Percentiles rank a stretch among this genome's conserved stretches.
These are phyloP conservation scores for Dendrobium catenatum DNA, from an alignment of 106 monocot species.

Conservation along the genomic window DNA sequence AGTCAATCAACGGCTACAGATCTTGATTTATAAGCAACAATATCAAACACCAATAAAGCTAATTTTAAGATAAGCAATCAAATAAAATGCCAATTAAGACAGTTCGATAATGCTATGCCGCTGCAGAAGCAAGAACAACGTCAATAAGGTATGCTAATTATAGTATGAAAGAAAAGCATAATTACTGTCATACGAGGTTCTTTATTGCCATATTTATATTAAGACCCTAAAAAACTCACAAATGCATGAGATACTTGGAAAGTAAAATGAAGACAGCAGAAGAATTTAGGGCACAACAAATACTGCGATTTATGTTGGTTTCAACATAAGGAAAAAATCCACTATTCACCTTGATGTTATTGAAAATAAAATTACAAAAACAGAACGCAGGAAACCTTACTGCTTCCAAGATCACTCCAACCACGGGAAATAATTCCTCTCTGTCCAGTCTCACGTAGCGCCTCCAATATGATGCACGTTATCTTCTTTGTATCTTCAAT, in stretches of 20 bases:
- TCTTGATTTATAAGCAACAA: not conserved
- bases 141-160: not conserved
- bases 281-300: not conserved
- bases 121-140: not conserved
- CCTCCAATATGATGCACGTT: slow-evolving; percentile 58
- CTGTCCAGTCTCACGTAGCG: slow-evolving; percentile 77
- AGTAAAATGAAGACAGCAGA: not conserved
- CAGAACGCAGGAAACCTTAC: slow-evolving; percentile 28
- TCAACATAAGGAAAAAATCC: not conserved
- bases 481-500: slow-evolving; percentile 70
- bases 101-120: too few species aligned
- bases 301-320: not conserved
- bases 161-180: not conserved
- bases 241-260: not conserved
- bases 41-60: not conserved
- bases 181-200: not conserved
- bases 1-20: not conserved
- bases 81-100: not conserved
- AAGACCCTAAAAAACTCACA: not conserved
- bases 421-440: slow-evolving; percentile 87
- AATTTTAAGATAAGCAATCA: not conserved
- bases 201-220: not conserved
- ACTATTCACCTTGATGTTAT: not conserved
- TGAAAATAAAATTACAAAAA: not conserved
- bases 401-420: slow-evolving; percentile 81